phyloP scores from a whole-genome alignment of 208 protist species.

The Acanthamoeba sp. region DNA sequence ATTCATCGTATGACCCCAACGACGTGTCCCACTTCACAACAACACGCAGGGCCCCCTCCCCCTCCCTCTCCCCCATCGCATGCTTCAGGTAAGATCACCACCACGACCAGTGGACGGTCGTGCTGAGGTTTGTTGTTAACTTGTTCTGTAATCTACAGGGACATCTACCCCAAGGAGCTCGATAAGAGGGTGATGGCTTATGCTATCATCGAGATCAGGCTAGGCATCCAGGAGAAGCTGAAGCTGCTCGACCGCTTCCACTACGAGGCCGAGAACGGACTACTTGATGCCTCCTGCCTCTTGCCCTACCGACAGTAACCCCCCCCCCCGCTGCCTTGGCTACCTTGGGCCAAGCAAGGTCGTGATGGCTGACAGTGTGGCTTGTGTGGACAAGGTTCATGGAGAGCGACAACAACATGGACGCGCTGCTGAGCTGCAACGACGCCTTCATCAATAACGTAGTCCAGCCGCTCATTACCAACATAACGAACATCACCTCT shows the following conservation, averaged over 20 bases:
- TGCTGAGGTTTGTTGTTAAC: neutral
- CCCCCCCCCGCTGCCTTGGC: neutral
- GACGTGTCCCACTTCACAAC: too few relatives aligned
- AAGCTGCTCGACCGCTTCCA: slow-evolving; percentile 10
- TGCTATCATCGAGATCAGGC: neutral
- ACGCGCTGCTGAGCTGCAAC: neutral
- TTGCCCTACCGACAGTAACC: neutral
- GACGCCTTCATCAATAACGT: neutral
- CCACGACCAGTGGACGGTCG: too few relatives aligned
- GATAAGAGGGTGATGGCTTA: neutral
- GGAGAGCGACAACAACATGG: neutral
- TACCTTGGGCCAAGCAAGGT: too few relatives aligned
- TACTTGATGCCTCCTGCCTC: neutral
- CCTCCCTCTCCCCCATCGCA: neutral
- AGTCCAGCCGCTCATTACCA: neutral
- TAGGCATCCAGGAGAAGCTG: slow-evolving; percentile 8
- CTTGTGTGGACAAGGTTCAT: neutral
- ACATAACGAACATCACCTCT: neutral
- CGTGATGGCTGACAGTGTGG: too few relatives aligned
- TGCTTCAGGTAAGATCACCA: slow-evolving; percentile 14
- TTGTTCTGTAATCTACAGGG: neutral
- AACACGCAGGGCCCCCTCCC: neutral
- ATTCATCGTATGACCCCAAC: neutral
- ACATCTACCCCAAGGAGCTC: neutral
- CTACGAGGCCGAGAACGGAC: neutral